Conservation (phyloP, 371 early-diverging fungal species). For the Mucor ambiguus region DNA sequence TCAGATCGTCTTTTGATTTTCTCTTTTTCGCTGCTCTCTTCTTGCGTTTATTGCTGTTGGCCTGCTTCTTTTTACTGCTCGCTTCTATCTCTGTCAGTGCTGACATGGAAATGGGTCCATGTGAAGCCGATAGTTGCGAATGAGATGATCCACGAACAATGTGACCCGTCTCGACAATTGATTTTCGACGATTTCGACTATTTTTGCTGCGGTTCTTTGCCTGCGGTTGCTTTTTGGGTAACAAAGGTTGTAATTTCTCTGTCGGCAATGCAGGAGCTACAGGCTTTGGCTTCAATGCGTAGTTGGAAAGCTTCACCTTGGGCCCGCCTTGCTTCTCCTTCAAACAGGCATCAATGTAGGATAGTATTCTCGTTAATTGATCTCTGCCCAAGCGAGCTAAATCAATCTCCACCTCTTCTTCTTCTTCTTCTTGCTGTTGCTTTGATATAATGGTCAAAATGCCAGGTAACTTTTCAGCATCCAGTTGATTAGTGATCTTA, state of each 20-base stretch:
- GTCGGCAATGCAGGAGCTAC: neutral
- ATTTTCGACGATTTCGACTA: slow-evolving; percentile 1
- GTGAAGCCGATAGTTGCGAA: neutral
- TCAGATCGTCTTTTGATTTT: slow-evolving; percentile 2
- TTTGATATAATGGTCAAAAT: slow-evolving; percentile 27
- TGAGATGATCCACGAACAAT: slow-evolving; percentile 12
- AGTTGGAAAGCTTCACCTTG: slow-evolving; percentile 13
- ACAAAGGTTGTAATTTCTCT: neutral
- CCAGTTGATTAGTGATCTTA: slow-evolving; percentile 30
- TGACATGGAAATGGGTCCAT: slow-evolving; percentile 27
- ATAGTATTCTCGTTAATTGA: slow-evolving; percentile 25
- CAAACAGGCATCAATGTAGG: slow-evolving; percentile 34
- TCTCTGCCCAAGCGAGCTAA: slow-evolving; percentile 20
- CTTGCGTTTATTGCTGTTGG: neutral
- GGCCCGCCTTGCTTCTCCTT: slow-evolving; percentile 28
- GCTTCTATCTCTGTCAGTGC: slow-evolving; percentile 13
- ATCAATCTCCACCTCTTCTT: slow-evolving; percentile 38
- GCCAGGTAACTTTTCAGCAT: slow-evolving; percentile 30
- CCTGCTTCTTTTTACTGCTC: slow-evolving; percentile 7
- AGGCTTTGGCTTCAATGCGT: neutral
- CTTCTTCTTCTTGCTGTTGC: slow-evolving; percentile 14
- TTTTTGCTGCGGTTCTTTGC: neutral
- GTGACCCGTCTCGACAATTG: slow-evolving; percentile 12
- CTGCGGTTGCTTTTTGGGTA: neutral
- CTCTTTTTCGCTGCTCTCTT: slow-evolving; percentile 1